Evolutionary conservation across 2,329 filamentous ascomycete genomes (phyloP), one percentile per base, ranked within the genome.

Genomic region (Rhytidhysteron rufulum): DNA sequence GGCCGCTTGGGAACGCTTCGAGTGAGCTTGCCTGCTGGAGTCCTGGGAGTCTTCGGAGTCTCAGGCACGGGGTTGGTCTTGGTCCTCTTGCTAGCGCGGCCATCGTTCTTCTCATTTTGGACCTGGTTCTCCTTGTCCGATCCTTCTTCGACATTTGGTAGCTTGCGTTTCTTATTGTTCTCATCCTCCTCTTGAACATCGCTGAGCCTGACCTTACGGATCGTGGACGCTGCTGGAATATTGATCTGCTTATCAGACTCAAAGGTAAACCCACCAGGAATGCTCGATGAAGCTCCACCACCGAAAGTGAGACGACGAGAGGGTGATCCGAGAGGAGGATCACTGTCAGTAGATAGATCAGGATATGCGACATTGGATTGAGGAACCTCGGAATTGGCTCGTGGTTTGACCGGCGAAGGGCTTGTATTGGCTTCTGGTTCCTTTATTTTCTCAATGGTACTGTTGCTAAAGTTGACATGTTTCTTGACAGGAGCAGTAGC

Each of bases 381-480:
- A 8, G 40, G 57, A 16, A 58, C 48, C 29, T 66, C 62, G 16
- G 60, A 62, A 21, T 54, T 57, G 22, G 60, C 61, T 18, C 55
- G 54, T 34, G 58, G 47, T 45, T 63, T 63, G 48, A 62, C 55
- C 2, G 60, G 63, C 8, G 61, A 63, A 9, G 59, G 60, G 21
- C 60, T 63, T 7, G 17, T 22, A 7, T 8, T 17, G 4, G 30
- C 16, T 29, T 60, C 62, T 15, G 63, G 57, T 15, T 52, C 46
- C 17, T 60, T 50, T 8, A 55, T 42, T 43, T 62, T 53, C 60
- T 68, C 49, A 49, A 86, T 77, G 25, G 83, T 82, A 45, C 80
- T 82, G 0, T 83, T 83, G 0, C 85, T 88, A 55, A 95, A 95
- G 37, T 86, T 82, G 25, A 95, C 87, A 41, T 79, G 83, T 69